Base-by-base conservation (phyloP, 176 grass and related monocot species). In the Cenchrus fungigraminus region DNA sequence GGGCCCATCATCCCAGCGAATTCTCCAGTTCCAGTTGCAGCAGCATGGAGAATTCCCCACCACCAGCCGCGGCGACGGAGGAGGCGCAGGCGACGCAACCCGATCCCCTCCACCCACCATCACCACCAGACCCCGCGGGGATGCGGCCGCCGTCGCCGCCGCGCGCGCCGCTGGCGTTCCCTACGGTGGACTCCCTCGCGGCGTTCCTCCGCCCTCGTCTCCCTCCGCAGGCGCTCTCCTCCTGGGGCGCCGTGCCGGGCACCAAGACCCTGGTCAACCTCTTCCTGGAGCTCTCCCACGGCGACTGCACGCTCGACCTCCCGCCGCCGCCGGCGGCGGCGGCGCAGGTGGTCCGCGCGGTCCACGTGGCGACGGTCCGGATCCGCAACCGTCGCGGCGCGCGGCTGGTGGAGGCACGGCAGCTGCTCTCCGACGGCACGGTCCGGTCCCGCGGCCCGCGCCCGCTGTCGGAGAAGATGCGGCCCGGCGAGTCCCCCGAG, bases 391-490 rank as follows among this genome's bases (percentile, higher is more conserved):
- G 86, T 0, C 47, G 59, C 12, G 96, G 91, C 17, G 90, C 84
- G 75, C 68, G 77, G 51, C 87, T 98, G 37, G 79, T 98, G 1
- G 96, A 98, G 76, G 86, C 89, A n/a, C 68, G 88, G 2, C 91
- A 98, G 88, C 91, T 98, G 49, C 84, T 98, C 29, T 98, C 97
- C 6, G 97, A 98, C 81, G 97, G 91, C 63, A 81, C 74, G 37
- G 32, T 95, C 73, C 86, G 93, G 1, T 95, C 73, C 86, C 91
- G 1, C 34, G 71, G 34, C 84, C 93, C n/a, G 86, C 37, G 69
- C 42, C 59, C 60, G 14, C 78, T 98, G 1, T 98, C 97, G 0
- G 93, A 98, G 85, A 98, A 98, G 91, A 95, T 98, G 97, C 77
- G 83, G 1, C 97, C 90, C 1, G 86, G 91, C 17, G 96, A 96